Conservation (phyloP, 331 rosid genomes). For the Ulmus americana region DNA sequence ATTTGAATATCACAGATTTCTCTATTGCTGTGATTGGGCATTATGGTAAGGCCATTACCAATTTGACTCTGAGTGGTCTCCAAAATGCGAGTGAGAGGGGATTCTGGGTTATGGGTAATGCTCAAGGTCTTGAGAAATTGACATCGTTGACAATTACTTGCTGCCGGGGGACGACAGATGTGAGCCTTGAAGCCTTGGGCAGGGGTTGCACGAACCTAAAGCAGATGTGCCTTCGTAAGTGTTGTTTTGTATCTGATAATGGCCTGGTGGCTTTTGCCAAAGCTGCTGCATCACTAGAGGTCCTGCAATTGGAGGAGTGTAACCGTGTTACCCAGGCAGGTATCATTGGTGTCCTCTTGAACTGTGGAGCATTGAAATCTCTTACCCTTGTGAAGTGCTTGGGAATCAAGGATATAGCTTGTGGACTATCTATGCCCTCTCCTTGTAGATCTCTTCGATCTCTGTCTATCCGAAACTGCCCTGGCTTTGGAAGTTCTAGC, state of each 20-base stretch:
- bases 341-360: constrained; percentile 49
- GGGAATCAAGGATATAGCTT: constrained; percentile 59
- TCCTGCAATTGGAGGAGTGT: constrained; percentile 89
- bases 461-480: constrained; percentile 56
- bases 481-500: constrained; percentile 64
- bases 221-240: constrained; percentile 76
- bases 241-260: constrained; percentile 59
- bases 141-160: constrained; percentile 51
- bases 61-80: constrained; percentile 58
- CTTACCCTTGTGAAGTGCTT: constrained; percentile 73
- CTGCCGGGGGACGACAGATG: constrained; percentile 73
- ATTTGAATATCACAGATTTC: constrained; percentile 75
- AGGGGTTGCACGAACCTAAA: constrained; percentile 62
- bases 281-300: constrained; percentile 60
- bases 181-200: constrained; percentile 72
- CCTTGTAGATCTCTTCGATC: constrained; percentile 53
- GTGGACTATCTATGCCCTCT: constrained; percentile 41
- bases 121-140: constrained; percentile 60
- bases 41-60: constrained; percentile 57
- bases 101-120: constrained; percentile 89
- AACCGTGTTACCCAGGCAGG: constrained; percentile 67
- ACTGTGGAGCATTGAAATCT: constrained; percentile 58
- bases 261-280: constrained; percentile 65
- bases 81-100: constrained; percentile 71
- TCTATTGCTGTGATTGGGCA: constrained; percentile 90